Evolutionary conservation across 192 early-diverging fungal species (phyloP).

Genomic region (Martensiomyces pterosporus): DNA sequence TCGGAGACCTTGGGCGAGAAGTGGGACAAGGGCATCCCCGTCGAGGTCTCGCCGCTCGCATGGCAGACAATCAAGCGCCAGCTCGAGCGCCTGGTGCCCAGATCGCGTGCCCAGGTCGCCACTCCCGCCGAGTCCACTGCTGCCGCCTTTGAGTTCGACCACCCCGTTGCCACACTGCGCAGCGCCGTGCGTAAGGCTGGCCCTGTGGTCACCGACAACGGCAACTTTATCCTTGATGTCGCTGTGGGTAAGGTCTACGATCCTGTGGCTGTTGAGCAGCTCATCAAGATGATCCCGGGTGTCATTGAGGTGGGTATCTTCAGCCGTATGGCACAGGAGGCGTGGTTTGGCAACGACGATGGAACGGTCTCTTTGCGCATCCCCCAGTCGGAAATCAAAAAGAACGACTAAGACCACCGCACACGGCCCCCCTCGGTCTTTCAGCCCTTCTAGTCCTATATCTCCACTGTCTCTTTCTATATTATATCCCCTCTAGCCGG

Average conservation of each 20-base stretch:
- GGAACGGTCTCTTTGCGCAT: slow-evolving; percentile 55
- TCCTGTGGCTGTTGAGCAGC: slow-evolving; percentile 52
- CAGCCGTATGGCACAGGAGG: slow-evolving; percentile 74
- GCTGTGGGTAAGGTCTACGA: slow-evolving; percentile 71
- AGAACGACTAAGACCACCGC: slow-evolving; percentile 5
- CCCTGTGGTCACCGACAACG: slow-evolving; percentile 91
- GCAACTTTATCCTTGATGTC: slow-evolving; percentile 88
- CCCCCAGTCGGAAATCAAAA: slow-evolving; percentile 14
- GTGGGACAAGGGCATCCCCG: slow-evolving; percentile 87
- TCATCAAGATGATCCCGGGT: slow-evolving; percentile 73
- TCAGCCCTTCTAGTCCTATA: no score
- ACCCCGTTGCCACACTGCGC: slow-evolving; percentile 61
- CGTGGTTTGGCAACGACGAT: slow-evolving; percentile 82
- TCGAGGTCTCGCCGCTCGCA: slow-evolving; percentile 85
- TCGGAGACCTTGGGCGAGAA: slow-evolving; percentile 69
- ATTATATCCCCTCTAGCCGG: not conserved
- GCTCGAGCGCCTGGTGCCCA: slow-evolving; percentile 42
- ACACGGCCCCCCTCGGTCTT: no score
- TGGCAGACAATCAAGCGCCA: slow-evolving; percentile 61
- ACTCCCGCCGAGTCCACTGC: not conserved
- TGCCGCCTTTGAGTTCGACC: slow-evolving; percentile 23
- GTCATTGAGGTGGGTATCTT: slow-evolving; percentile 94
- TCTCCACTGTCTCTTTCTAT: not conserved
- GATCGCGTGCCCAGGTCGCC: slow-evolving; percentile 4
- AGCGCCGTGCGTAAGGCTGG: slow-evolving; percentile 88